Evolutionary conservation across 805 yeast species (phyloP).

Genomic region (Metschnikowia vanudenii): DNA sequence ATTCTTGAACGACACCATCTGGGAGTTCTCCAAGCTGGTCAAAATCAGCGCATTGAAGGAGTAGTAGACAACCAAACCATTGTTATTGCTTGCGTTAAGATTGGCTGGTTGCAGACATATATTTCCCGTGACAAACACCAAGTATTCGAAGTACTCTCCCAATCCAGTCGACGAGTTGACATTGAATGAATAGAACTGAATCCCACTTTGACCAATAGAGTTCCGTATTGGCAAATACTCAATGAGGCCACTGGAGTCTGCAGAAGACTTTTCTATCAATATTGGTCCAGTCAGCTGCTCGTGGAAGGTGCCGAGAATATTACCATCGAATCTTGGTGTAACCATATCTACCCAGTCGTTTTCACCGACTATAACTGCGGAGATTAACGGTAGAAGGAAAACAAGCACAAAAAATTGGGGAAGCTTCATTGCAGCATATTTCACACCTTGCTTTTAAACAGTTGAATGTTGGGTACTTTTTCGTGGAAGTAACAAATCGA

Average conservation of each 20-base stretch:
- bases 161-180: slow-evolving; percentile 46
- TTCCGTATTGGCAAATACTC: slow-evolving; percentile 39
- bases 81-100: slow-evolving; percentile 19
- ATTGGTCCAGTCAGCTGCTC: background rate
- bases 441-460: no score
- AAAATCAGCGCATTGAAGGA: slow-evolving; percentile 40
- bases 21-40: slow-evolving; percentile 25
- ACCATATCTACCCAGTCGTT: background rate
- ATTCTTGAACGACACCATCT: slow-evolving; percentile 28
- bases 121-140: slow-evolving; percentile 52
- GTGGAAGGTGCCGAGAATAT: background rate
- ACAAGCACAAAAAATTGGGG: background rate
- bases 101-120: slow-evolving; percentile 41
- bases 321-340: slow-evolving; percentile 1
- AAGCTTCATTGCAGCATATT: slow-evolving; percentile 1
- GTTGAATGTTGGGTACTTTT: no score
- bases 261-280: background rate
- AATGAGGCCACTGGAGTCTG: slow-evolving; percentile 28
- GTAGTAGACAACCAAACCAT: slow-evolving; percentile 36
- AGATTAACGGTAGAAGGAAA: slow-evolving; percentile 1
- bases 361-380: background rate
- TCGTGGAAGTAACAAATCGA: no score
- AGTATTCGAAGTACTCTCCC: slow-evolving; percentile 45
- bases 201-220: slow-evolving; percentile 36
- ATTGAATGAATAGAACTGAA: slow-evolving; percentile 42